phyloP scores from a whole-genome alignment of 2,329 filamentous ascomycete genomes.

The Claviceps arundinis region DNA sequence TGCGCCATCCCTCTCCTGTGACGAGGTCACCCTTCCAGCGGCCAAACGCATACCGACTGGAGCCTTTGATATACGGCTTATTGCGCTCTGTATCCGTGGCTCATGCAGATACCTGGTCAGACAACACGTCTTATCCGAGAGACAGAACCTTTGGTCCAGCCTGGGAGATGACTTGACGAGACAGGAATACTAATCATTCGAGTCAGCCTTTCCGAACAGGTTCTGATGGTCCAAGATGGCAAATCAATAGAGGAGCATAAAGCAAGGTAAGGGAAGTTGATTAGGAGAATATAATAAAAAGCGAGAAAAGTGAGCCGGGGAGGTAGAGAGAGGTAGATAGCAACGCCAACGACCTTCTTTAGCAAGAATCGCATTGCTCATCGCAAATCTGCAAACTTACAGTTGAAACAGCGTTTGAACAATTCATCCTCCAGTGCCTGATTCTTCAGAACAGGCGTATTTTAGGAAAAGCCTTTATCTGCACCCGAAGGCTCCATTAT shows the following conservation, averaged over 20 bases:
- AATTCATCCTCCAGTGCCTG: conserved; percentile 43
- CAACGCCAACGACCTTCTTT: background rate
- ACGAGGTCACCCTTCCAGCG: conserved; percentile 44
- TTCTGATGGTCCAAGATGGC: no score
- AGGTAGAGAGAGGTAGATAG: background rate
- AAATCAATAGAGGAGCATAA: background rate
- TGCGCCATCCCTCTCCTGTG: conserved; percentile 53
- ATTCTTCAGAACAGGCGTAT: conserved; percentile 36
- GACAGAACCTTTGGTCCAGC: conserved; percentile 30
- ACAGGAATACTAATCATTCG: conserved; percentile 32
- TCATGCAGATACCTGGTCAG: conserved; percentile 39
- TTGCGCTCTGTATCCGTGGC: conserved; percentile 53
- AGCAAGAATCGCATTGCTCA: background rate
- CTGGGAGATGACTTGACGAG: conserved; percentile 22
- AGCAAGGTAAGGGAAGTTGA: background rate
- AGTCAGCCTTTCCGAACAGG: background rate
- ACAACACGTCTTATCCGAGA: conserved; percentile 40
- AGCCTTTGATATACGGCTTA: conserved; percentile 43
- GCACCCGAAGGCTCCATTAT: conserved; percentile 31
- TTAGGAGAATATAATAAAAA: background rate
- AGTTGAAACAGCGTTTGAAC: conserved; percentile 35
- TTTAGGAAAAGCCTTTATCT: conserved; percentile 44
- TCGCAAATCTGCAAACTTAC: conserved; percentile 21
- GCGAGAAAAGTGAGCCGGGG: background rate
- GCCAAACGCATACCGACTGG: conserved; percentile 49